These are phyloP conservation scores for Podosphaera xanthii DNA, from an alignment of 2,329 filamentous ascomycete genomes.

Conservation along the genomic window DNA sequence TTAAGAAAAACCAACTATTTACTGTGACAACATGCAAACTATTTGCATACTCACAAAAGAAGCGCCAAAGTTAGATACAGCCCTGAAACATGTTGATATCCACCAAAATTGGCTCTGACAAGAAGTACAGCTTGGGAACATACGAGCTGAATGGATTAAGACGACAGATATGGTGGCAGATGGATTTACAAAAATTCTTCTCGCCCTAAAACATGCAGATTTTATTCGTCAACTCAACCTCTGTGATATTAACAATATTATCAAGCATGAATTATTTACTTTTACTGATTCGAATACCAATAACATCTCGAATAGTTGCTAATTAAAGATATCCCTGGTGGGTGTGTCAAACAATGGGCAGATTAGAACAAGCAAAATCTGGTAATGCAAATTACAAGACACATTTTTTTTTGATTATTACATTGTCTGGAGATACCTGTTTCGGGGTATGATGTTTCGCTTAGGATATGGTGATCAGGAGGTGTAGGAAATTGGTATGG, in stretches of 20 bases:
- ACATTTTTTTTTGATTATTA: too few relatives aligned
- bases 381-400: too few relatives aligned
- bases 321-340: neutral
- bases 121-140: neutral
- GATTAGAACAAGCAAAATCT: too few relatives aligned
- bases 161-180: neutral
- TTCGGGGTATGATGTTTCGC: too few relatives aligned
- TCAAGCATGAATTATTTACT: neutral
- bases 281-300: neutral
- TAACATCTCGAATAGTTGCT: neutral
- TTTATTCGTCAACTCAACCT: neutral
- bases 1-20: neutral
- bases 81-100: neutral
- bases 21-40: too few relatives aligned
- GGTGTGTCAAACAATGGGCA: neutral
- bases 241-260: neutral
- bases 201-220: neutral
- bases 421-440: too few relatives aligned
- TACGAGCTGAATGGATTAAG: neutral
- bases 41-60: too few relatives aligned
- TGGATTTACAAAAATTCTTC: neutral
- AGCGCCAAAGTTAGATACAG: neutral
- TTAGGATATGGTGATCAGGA: too few relatives aligned
- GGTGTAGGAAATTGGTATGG: too few relatives aligned
- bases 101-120: neutral